phyloP scores from a whole-genome alignment of 1,139 yeast species.

The Yamadazyma atmosphaerica region DNA sequence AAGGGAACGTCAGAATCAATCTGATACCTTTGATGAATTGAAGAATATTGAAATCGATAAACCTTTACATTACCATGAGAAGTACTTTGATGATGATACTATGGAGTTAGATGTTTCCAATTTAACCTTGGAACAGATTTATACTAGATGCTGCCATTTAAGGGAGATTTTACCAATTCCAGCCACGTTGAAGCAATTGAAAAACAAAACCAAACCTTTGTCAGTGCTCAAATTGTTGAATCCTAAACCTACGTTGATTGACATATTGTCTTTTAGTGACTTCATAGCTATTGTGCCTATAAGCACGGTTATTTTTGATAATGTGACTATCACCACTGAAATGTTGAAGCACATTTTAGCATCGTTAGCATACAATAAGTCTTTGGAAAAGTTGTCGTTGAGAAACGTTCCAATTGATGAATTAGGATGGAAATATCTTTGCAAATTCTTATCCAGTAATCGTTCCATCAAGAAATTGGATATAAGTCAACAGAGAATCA shows the following conservation, averaged over 20 bases:
- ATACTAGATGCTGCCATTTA: constrained; percentile 90
- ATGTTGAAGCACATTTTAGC: constrained; percentile 73
- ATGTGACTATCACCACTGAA: constrained; percentile 74
- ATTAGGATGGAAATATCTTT: constrained; percentile 71
- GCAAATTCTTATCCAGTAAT: constrained; percentile 67
- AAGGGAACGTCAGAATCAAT: constrained; percentile 21
- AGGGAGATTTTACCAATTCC: constrained; percentile 93
- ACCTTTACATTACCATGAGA: constrained; percentile 69
- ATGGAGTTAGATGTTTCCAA: constrained; percentile 15
- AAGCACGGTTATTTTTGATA: constrained; percentile 75
- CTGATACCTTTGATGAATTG: constrained; percentile 15
- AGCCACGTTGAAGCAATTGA: constrained; percentile 82
- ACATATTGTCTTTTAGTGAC: constrained; percentile 83
- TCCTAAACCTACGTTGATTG: constrained; percentile 89
- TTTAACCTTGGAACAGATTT: constrained; percentile 66
- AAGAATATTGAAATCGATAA: constrained; percentile 43
- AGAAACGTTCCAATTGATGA: constrained; percentile 76
- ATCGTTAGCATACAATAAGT: constrained; percentile 56
- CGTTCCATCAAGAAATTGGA: constrained; percentile 65
- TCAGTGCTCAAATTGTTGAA: constrained; percentile 77
- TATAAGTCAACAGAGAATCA: constrained; percentile 72
- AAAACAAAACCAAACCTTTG: constrained; percentile 71
- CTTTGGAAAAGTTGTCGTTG: constrained; percentile 69
- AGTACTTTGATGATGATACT: constrained; percentile 46
- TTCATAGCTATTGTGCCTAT: constrained; percentile 84